Evolutionary conservation across 2,329 filamentous ascomycete species (phyloP), one percentile per base, ranked within the genome.

Genomic region (Cadophora sp.): DNA sequence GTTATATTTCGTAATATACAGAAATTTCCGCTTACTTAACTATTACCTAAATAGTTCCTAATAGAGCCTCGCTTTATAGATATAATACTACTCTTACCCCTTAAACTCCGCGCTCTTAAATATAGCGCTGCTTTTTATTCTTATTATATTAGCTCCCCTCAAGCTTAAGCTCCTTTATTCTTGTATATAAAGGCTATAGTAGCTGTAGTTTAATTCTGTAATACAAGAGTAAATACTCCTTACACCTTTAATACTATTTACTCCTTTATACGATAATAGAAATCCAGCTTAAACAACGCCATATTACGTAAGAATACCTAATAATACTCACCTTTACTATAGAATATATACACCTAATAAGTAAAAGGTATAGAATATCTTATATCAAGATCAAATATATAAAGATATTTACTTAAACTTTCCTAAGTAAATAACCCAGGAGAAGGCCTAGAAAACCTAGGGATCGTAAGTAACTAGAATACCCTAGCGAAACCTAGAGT

Each of bases 331-430:
- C 43, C 77, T 93, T 12, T 92, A 93, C 73, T 91, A 94, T 75
- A 91, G 91, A 12, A 84, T 83, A 0, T 72, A 71, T 11, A 77
- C 74, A 0, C 72, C 80, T 0, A 77, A 83, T 1, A 80, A 82
- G 83, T 91, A 0, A 77, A 79, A 3, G 84, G 83, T 0, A 84
- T 83, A 3, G 89, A 93, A 74, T 93, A 91, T 91, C 81, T 94
- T 1, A 91, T 91, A 0, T 93, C 74, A 91, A 94, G 76, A 84
- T 90, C 3, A 91, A 94, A 73, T 91, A 94, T 78, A 89, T 91
- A 0, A 82, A 91, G 71, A 76, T 82, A 2, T 93, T 94, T 78
- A 88, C 90, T 48, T 29, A 53, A 55, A n/a, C 50, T 46, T 19
- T 27, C 46, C 62, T 6, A 62, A 50, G 63, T 27, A 37, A 61